phyloP scores from a whole-genome alignment of 306 rosid species.

The Neltuma alba region DNA sequence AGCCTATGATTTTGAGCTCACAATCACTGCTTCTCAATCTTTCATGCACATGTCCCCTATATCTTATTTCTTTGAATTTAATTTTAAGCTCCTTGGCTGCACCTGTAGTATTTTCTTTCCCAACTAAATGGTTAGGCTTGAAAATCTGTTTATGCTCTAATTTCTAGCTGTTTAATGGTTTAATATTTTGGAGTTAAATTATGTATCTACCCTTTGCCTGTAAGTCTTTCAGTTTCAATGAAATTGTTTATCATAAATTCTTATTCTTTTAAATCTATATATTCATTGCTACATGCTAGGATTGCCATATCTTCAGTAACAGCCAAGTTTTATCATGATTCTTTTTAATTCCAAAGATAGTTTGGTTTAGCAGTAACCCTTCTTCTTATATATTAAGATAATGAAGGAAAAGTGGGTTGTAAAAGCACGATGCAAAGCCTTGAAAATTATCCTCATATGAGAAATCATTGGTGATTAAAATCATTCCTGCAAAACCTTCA shows the following conservation, averaged over 20 bases:
- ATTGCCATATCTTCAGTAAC: neutral
- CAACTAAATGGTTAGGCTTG: slow-evolving; percentile 9
- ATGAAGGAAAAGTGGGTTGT: neutral
- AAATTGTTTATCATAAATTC: neutral
- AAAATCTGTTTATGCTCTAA: neutral
- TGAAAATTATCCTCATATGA: neutral
- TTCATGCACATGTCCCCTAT: slow-evolving; percentile 9
- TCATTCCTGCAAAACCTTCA: neutral
- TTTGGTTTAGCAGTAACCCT: neutral
- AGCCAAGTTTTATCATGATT: neutral
- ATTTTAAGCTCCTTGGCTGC: slow-evolving; percentile 1
- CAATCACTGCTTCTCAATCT: slow-evolving; percentile 15
- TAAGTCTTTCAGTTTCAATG: slow-evolving; percentile 19
- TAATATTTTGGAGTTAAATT: too few relatives aligned
- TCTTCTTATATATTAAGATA: neutral
- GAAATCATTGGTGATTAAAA: neutral
- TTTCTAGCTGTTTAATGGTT: too few relatives aligned
- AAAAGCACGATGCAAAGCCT: neutral
- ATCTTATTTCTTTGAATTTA: slow-evolving; percentile 9
- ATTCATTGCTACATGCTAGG: slow-evolving; percentile 7
- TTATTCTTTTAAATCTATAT: neutral
- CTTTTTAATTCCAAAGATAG: too few relatives aligned
- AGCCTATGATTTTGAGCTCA: neutral
- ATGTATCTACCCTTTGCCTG: neutral
- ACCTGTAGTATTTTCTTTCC: slow-evolving; percentile 6